Evolutionary conservation across 1,139 yeast genomes (phyloP).

Genomic region (Entelexis sorbosivorans): DNA sequence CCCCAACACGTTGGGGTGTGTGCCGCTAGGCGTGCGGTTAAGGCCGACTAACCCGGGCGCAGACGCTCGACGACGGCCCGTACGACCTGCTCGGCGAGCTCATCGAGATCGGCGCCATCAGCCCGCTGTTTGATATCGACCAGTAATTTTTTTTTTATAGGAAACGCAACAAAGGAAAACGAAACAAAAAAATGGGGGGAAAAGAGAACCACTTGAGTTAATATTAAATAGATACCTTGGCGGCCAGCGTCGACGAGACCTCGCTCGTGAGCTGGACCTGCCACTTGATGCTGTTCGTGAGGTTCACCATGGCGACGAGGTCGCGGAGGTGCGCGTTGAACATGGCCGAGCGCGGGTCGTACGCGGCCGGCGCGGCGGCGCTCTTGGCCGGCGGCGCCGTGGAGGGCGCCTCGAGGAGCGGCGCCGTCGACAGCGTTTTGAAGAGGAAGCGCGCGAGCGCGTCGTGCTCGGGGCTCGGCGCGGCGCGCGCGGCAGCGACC

Average conservation of each 20-base stretch:
- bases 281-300: constrained; percentile 75
- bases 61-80: constrained; percentile 25
- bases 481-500: constrained; percentile 31
- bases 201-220: too few species aligned
- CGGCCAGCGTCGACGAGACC: constrained; percentile 44
- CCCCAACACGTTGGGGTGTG: constrained; percentile 5
- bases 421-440: constrained; percentile 50
- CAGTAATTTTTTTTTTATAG: not conserved
- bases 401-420: constrained; percentile 49
- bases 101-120: constrained; percentile 31
- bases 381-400: constrained; percentile 35
- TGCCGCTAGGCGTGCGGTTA: constrained; percentile 1
- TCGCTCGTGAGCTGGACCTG: constrained; percentile 74
- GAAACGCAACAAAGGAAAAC: not conserved
- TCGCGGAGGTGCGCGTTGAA: constrained; percentile 72
- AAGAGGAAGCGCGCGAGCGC: constrained; percentile 57
- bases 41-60: constrained; percentile 19
- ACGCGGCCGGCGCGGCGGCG: constrained; percentile 1
- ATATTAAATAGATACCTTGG: constrained; percentile 3
- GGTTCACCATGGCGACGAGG: constrained; percentile 69
- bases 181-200: too few species aligned
- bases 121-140: constrained; percentile 24
- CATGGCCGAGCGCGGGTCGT: constrained; percentile 27
- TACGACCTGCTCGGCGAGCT: constrained; percentile 31
- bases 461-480: constrained; percentile 37